A percentile compares a stretch with the other conserved stretches of the same genome.
These are phyloP conservation scores for Gossypium aridum DNA, from an alignment of 441 rosid species.

Conservation along the genomic window DNA sequence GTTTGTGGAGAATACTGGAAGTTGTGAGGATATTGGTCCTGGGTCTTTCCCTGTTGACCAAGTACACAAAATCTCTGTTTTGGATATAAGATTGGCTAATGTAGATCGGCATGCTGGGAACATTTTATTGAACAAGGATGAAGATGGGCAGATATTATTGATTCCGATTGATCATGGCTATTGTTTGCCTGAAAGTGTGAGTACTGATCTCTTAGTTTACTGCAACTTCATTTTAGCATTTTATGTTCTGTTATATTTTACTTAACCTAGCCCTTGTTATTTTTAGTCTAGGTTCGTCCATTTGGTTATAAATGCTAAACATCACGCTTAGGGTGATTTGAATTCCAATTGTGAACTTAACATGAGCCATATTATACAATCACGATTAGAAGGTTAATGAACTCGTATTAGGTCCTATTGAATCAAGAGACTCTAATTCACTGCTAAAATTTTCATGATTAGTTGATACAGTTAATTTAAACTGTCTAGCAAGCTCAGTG, in stretches of 20 bases:
- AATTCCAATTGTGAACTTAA: not conserved
- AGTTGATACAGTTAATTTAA: not conserved
- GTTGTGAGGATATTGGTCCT: slow-evolving; percentile 88
- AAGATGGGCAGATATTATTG: slow-evolving; percentile 35
- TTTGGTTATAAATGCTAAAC: not conserved
- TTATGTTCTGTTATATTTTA: not conserved
- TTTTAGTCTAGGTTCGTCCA: not conserved
- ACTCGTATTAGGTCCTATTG: not conserved
- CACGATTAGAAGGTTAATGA: not conserved
- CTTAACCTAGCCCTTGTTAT: not conserved
- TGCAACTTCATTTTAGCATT: not conserved
- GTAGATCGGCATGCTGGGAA: slow-evolving; percentile 87
- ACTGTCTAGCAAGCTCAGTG: not conserved
- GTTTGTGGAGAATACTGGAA: slow-evolving; percentile 58
- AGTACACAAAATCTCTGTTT: slow-evolving; percentile 68
- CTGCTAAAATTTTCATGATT: not conserved
- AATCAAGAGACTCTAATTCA: not conserved
- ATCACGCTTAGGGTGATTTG: not conserved
- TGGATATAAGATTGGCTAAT: slow-evolving; percentile 77
- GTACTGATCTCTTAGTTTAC: slow-evolving; percentile 13
- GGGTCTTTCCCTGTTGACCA: slow-evolving; percentile 60
- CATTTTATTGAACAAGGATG: slow-evolving; percentile 43
- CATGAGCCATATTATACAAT: not conserved
- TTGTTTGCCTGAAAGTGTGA: slow-evolving; percentile 80
- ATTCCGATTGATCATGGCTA: slow-evolving; percentile 88